A percentile compares a stretch with the other conserved stretches of the same genome.
Evolutionary conservation across 352 stramenopile genomes (phyloP).

Genomic region (Nothophytophthora sp.): DNA sequence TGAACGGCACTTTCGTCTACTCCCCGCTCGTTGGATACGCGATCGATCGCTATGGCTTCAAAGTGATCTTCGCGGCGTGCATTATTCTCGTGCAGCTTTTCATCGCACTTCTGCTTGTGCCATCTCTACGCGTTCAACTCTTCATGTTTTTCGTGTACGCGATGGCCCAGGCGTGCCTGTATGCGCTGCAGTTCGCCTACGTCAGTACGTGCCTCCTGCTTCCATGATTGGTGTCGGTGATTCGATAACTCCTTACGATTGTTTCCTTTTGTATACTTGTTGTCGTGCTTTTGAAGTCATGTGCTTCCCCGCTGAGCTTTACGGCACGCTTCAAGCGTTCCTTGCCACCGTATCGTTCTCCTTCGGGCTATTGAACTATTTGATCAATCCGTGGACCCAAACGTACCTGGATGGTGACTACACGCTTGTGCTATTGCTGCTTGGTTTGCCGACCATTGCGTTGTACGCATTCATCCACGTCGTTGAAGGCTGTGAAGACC

Average conservation of each 20-base stretch:
- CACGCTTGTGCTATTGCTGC: conserved; percentile 49
- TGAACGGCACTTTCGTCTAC: conserved; percentile 84
- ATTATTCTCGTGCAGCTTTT: conserved; percentile 70
- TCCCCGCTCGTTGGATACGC: conserved; percentile 69
- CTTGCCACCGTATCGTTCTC: conserved; percentile 67
- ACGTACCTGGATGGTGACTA: conserved; percentile 71
- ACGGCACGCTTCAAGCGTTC: conserved; percentile 80
- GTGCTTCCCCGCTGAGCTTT: conserved; percentile 74
- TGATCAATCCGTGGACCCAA: conserved; percentile 77
- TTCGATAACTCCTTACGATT: too few species aligned
- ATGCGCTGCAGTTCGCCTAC: conserved; percentile 85
- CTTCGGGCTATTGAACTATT: conserved; percentile 73
- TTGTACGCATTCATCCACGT: conserved; percentile 73
- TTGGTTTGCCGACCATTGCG: conserved; percentile 51
- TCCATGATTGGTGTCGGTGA: neutral
- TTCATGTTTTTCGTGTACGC: conserved; percentile 73
- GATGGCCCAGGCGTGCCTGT: conserved; percentile 76
- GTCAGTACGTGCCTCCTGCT: conserved; percentile 66
- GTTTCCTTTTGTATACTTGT: neutral
- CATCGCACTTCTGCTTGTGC: conserved; percentile 60
- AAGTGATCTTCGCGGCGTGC: conserved; percentile 66
- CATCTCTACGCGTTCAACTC: conserved; percentile 58
- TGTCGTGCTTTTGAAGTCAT: conserved; percentile 50
- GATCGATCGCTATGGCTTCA: conserved; percentile 84
- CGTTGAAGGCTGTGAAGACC: conserved; percentile 63